Percentiles rank a stretch among this genome's conserved stretches.
These are phyloP conservation scores for Taphrina wiesneri DNA, from an alignment of 1,139 yeast genomes.

Conservation along the genomic window DNA sequence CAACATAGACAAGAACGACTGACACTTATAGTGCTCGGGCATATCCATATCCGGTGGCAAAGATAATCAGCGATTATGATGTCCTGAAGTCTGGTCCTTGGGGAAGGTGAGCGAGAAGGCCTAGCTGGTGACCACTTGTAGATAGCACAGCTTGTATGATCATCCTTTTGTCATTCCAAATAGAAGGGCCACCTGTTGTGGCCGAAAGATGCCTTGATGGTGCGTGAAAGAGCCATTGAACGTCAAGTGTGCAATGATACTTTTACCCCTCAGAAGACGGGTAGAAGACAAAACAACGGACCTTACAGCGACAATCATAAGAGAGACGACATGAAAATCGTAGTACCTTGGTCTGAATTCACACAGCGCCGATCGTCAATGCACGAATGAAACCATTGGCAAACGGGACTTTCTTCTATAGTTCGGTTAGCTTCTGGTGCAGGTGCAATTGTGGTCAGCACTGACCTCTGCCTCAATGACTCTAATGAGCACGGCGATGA, in stretches of 20 bases:
- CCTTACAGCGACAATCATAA: too few relatives aligned
- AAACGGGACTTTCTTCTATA: not conserved
- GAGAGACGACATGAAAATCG: too few relatives aligned
- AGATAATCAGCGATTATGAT: constrained; percentile 7
- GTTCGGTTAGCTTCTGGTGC: not conserved
- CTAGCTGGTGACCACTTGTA: not conserved
- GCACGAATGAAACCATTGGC: constrained; percentile 4
- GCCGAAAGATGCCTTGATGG: too few relatives aligned
- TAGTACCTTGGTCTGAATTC: too few relatives aligned
- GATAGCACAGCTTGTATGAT: not conserved
- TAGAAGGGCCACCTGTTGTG: too few relatives aligned
- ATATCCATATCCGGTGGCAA: not conserved
- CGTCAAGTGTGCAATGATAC: too few relatives aligned
- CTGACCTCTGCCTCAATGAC: constrained; percentile 11
- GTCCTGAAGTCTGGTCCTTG: constrained; percentile 5
- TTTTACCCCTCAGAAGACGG: too few relatives aligned
- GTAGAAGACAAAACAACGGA: too few relatives aligned
- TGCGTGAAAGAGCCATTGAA: too few relatives aligned
- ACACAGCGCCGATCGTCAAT: not conserved
- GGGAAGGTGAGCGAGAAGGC: constrained; percentile 3
- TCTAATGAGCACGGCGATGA: constrained; percentile 6
- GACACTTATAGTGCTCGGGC: not conserved
- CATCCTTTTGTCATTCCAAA: not conserved
- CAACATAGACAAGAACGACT: not conserved
- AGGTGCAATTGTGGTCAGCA: not conserved